Evolutionary conservation across 2,329 filamentous ascomycete species (phyloP).

Genomic region (Elsinoe australis): DNA sequence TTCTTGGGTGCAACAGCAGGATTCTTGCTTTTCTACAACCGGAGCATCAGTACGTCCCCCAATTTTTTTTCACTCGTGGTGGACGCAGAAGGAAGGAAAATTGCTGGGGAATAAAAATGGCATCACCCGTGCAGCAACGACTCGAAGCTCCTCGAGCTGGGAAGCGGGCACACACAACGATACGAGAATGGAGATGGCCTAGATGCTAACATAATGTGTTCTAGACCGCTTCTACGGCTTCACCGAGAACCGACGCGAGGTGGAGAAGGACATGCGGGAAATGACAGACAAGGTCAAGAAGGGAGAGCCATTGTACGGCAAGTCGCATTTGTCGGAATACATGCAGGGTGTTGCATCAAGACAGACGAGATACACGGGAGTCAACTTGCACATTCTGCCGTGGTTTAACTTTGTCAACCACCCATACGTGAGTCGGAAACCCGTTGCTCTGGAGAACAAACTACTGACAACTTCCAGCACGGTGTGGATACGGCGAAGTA

Average conservation of each 20-base stretch:
- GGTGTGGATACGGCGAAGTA: constrained; percentile 98
- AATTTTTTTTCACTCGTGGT: background rate
- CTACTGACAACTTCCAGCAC: constrained; percentile 51
- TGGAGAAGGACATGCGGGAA: constrained; percentile 94
- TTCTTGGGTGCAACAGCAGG: constrained; percentile 68
- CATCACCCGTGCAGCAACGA: too few relatives aligned
- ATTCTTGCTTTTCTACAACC: constrained; percentile 77
- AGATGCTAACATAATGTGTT: background rate
- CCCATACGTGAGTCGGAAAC: constrained; percentile 45
- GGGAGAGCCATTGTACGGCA: constrained; percentile 83
- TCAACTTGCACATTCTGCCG: constrained; percentile 76
- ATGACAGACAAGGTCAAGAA: constrained; percentile 96
- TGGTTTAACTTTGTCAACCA: constrained; percentile 99
- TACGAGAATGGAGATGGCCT: too few relatives aligned
- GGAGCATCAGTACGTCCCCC: constrained; percentile 64
- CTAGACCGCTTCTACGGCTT: constrained; percentile 93
- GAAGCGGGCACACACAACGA: too few relatives aligned
- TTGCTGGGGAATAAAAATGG: too few relatives aligned
- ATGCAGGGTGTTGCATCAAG: constrained; percentile 89
- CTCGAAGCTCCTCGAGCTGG: too few relatives aligned
- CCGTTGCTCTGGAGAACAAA: background rate
- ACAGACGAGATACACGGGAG: constrained; percentile 83
- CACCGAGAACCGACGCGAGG: constrained; percentile 82
- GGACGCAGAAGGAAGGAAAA: background rate
- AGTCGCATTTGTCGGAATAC: constrained; percentile 68